Evolutionary conservation across 805 yeast genomes (phyloP), one percentile per base, ranked within the genome.

Genomic region (Peterozyma xylosa): DNA sequence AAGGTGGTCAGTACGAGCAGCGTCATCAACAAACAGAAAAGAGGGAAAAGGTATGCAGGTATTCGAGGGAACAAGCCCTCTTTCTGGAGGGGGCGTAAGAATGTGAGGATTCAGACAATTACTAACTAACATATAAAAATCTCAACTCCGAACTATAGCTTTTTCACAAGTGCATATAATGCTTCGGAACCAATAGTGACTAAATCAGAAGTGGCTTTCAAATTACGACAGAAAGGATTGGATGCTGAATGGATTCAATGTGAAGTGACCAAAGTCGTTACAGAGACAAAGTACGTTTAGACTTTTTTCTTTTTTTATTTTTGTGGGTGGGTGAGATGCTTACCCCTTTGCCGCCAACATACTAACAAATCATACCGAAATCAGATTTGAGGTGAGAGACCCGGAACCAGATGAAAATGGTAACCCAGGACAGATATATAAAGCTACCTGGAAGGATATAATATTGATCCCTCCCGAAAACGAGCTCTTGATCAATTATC

Each of bases 211-310:
- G 96, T 93, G 0, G 98, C 97, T 1, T 91, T 82, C 66, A 81
- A 82, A 57, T 74, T 89, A 18, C 73, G 73, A 47, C 80, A 76
- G 53, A 71, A 83, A 35, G 83, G 81, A 39, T 71, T 77, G n/a
- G 90, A 83, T 41, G 76, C 76, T 11, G 98, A 91, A 58, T 93
- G 99, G 99, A 88, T 93, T 53, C 96, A 87, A 59, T 93, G 99
- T 66, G 88, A 85, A 55, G 95, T 93, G 13, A 75, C 82, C 27
- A 80, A 77, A 51, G 79, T 91, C 3, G 63, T 79, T n/a, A 77
- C 78, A 1, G 96, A 87, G 51, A 66, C 69, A 1, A 65, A 58
- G 56, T 54, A 48, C 16, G 47, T 53, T 48, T 55, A 42, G 50
- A 55, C 52, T 30, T 32, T 32, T n/a, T n/a, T n/a, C n/a, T n/a